Evolutionary conservation across 805 yeast genomes (phyloP), one percentile per base, ranked within the genome.

Genomic region (Schwanniomyces vanrijiae): DNA sequence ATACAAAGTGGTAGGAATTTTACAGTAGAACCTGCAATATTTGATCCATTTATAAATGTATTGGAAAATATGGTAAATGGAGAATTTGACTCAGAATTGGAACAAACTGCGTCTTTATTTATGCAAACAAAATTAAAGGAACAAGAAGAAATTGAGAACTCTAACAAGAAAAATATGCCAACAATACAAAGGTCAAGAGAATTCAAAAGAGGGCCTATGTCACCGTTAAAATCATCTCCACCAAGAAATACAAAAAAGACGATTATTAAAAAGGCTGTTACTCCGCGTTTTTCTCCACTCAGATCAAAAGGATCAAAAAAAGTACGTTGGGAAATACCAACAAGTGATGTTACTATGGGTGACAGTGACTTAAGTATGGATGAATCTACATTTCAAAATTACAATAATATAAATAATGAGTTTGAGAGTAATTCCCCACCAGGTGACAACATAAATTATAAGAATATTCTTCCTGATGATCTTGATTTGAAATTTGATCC

Each of bases 261-360:
- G 5, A 52, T 52, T 7, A 50, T 51, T 33, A 52, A 54, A 33
- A 51, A 49, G 40, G 43, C 52, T 1, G n/a, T 42, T 14, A 21
- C 49, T 1, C 39, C 44, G 5, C 47, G 46, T 33, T 33, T 47
- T 19, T 49, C 53, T 11, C 49, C 55, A 19, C 8, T 40, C 11
- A 43, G 46, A 29, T 44, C 44, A 40, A 47, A 31, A 25, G 24
- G 46, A 26, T 34, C 60, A 10, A 76, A 75, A 44, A 75, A 69
- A 48, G 82, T 78, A 1, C 67, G 80, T 50, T 77, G 80, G 78
- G 72, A 71, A 48, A 68, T 69, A 10, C 75, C 74, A 2, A 55
- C 55, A 21, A 43, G 51, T 21, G 51, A 55, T 16, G 22, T 48
- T 2, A 41, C 47, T 24, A 47, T 48, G 31, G 41, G 52, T 11